phyloP scores from a whole-genome alignment of 2,329 filamentous ascomycete species.

The Gyromitra esculenta region DNA sequence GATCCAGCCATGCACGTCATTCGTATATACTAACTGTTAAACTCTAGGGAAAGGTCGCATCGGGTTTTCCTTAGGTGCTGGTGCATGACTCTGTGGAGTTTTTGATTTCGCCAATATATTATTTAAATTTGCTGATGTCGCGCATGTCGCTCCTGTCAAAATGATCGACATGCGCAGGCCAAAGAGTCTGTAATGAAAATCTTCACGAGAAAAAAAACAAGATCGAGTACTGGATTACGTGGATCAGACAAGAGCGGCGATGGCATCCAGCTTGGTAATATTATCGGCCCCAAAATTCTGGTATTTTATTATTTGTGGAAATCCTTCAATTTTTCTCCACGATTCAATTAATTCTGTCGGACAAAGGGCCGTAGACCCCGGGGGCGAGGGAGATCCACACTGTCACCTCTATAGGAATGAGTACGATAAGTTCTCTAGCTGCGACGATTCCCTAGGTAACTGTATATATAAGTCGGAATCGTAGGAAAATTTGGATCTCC shows the following conservation, averaged over 20 bases:
- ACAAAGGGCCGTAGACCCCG: constrained; percentile 31
- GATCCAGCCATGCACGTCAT: no score
- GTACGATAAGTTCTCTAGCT: not conserved
- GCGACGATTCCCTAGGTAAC: not conserved
- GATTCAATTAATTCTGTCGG: constrained; percentile 15
- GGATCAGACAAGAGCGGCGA: constrained; percentile 1
- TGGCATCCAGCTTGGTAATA: not conserved
- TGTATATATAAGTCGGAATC: constrained; percentile 8
- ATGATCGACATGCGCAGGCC: constrained; percentile 27
- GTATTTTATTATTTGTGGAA: constrained; percentile 13
- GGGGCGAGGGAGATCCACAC: constrained; percentile 1
- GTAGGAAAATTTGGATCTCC: constrained; percentile 5
- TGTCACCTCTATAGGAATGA: not conserved
- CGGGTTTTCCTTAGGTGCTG: not conserved
- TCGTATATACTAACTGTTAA: no score
- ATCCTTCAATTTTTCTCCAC: not conserved
- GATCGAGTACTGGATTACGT: not conserved
- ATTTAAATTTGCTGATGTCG: not conserved
- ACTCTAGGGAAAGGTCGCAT: not conserved
- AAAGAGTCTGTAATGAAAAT: not conserved
- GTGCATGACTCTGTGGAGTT: not conserved
- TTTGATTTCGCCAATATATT: not conserved
- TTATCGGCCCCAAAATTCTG: not conserved
- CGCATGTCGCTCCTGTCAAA: not conserved
- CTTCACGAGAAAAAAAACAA: not conserved